phyloP scores from a whole-genome alignment of 148 eudicot species.

The Linanthus parryae region DNA sequence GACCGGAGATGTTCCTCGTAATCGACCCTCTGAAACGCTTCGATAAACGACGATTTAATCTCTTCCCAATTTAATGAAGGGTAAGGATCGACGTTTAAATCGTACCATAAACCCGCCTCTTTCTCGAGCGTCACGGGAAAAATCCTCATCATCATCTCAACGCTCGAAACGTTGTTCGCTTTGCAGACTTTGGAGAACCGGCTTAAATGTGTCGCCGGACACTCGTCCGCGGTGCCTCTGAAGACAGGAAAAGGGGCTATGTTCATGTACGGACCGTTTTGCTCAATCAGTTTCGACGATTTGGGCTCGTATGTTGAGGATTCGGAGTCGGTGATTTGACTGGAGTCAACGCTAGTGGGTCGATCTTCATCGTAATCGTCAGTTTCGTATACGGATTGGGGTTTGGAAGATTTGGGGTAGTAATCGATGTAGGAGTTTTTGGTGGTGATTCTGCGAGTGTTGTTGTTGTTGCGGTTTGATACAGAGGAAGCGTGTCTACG shows the following conservation, averaged over 20 bases:
- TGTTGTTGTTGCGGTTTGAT: too few species aligned
- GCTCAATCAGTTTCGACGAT: too few species aligned
- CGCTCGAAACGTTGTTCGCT: conserved; percentile 17
- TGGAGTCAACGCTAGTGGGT: too few species aligned
- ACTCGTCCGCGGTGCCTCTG: conserved; percentile 8
- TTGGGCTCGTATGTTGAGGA: too few species aligned
- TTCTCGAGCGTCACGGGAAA: conserved; percentile 25
- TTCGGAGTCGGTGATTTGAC: too few species aligned
- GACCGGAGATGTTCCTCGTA: neutral
- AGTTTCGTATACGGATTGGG: too few species aligned
- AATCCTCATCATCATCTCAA: conserved; percentile 13
- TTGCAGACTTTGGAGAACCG: conserved; percentile 15
- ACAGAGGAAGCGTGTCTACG: too few species aligned
- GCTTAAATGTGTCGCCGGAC: conserved; percentile 18
- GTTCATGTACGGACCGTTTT: conserved; percentile 7
- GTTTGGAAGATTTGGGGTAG: too few species aligned
- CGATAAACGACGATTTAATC: conserved; percentile 14
- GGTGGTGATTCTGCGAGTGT: too few species aligned
- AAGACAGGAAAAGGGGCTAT: conserved; percentile 18
- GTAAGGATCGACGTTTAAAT: conserved; percentile 28
- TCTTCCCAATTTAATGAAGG: conserved; percentile 23
- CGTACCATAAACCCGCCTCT: conserved; percentile 27
- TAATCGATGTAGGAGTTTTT: too few species aligned
- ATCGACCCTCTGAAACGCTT: conserved; percentile 9
- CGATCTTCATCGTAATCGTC: too few species aligned